Base-by-base conservation (phyloP, 208 protist genomes). In the Acanthamoeba healyi region DNA sequence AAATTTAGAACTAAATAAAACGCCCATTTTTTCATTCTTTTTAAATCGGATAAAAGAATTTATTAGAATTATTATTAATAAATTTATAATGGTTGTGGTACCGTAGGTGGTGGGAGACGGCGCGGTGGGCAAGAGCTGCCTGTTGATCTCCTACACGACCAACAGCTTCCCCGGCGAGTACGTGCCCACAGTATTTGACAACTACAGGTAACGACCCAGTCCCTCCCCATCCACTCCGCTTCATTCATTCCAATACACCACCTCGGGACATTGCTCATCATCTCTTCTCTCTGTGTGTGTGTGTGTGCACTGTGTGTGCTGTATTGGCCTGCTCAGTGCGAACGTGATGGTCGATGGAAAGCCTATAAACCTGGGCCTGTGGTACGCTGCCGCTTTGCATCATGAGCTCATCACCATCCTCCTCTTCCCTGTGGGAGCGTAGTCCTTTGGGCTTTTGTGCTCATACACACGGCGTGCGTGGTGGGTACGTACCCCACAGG, bases 151-250 rank as follows among this genome's bases (percentile, higher is more conserved):
- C n/a, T 98, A 98, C 87, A 97, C 96, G 9, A 96, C 96, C 70
- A 98, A 98, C 77, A 95, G 67, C 12, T 98, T 98, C 81, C 97
- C 97, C 65, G 90, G 81, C n/a, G 96, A 98, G 79, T 98, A 98
- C 94, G 89, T 97, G 34, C 81, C 54, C 1, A 88, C 54, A 10
- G 44, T 88, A 0, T 97, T 98, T 58, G 97, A 98, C 82, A 98
- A 97, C 92, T 97, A 97, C 82, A 89, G 63, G 40, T 96, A 96
- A 93, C 51, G 94, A 84, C 61, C 94, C 94, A 58, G 94, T 94
- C 22, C 49, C 95, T 97, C 22, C 2, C 40, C 70, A 2, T 89
- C 51, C 15, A 56, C 51, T 17, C 22, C 51, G 6, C 54, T 29
- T n/a, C n/a, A n/a, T n/a, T n/a, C n/a, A n/a, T n/a, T n/a, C n/a